Evolutionary conservation across 495 filamentous ascomycete genomes (phyloP), one percentile per base, ranked within the genome.

Genomic region (Aspergillus heteromorphus): DNA sequence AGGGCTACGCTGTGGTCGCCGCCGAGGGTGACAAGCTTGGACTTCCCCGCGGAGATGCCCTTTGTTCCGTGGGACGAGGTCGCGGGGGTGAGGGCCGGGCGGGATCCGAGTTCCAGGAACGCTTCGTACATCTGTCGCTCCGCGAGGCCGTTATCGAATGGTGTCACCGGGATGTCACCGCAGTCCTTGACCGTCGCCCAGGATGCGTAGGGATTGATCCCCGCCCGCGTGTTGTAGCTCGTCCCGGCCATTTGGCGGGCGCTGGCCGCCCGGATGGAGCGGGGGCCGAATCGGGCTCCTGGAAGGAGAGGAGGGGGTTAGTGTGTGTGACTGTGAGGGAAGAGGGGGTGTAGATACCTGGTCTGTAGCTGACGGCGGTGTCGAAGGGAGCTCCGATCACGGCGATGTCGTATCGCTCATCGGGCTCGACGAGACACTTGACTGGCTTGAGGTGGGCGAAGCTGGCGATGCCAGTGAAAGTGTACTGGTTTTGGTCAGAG

Each of bases 341-440:
- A 68, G 9, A 23, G 41, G 43, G 36, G 57, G 34, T 49, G 25
- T 16, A 45, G 27, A 21, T 66, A 83, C 87, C 87, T 48, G 89
- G 89, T 58, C 89, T 74, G 71, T 92, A 92, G 58, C 74, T 84
- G 16, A 88, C 85, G 16, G 89, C 87, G 0, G 89, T 92, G 66
- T 95, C 89, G 62, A 95, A 95, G 0, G 89, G 89, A 1, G 83
- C 88, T 1, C 89, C 89, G 47, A 95, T 81, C 45, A 95, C 81
- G 29, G 77, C 89, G 56, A 95, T 91, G 65, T 95, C 89, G 59
- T 84, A 92, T 21, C 70, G 64, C 56, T 80, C 79, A 34, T 80
- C 70, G 0, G 86, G 87, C 43, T 81, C 79, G 27, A 83, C 84
- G 2, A 93, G 74, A 60, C 89, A 93, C 50, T 86, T 88, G 49